Base-by-base conservation (phyloP, 2,329 filamentous ascomycete species). In the Hyphodiscus sp. region DNA sequence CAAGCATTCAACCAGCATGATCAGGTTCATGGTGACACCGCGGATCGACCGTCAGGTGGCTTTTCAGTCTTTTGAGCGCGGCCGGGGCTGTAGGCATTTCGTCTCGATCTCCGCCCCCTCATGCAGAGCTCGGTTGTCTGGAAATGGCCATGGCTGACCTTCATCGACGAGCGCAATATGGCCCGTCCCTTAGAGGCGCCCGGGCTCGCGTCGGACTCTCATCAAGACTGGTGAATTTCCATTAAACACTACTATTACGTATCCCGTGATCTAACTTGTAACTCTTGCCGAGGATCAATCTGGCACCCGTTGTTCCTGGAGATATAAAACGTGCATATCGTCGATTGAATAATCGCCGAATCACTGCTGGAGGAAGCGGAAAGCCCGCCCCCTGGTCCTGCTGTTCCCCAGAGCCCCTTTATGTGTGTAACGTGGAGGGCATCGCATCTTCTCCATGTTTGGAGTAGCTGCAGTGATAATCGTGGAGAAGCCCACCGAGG, bases 1-100 rank as follows among this genome's bases (percentile, higher is more conserved):
- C 42, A 43, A 52, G 55, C 18, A 15, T 18, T 52, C 19, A 41
- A 20, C 20, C 3, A 26, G 23, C 23, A 26, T 26, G 3, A 8
- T n/a, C n/a, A n/a, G n/a, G n/a, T n/a, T n/a, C 4, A 38, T n/a
- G 33, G 16, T 38, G 33, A 38, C 16, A 13, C 11, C 33, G 13
- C 16, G 11, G 33, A 38, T 38, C 33, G 11, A 38, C 33, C 20
- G 18, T 45, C 43, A 45, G 43, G 13, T 45, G 43, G 19, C 23
- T 4, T 20, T 7, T 33, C 33, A 38, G 2, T 38, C 11, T 38
- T 38, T 38, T 38, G 42, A 41, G 44, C 13, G 23, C 45, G 26
- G 42, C 20, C 45, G 53, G 30, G 50, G 52, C 38, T 38, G 58
- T 58, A 60, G 61, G 59, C 59, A 61, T 54, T 59, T 62, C 58